Evolutionary conservation across 176 grass and related monocot genomes (phyloP).

Genomic region (Canna indica): DNA sequence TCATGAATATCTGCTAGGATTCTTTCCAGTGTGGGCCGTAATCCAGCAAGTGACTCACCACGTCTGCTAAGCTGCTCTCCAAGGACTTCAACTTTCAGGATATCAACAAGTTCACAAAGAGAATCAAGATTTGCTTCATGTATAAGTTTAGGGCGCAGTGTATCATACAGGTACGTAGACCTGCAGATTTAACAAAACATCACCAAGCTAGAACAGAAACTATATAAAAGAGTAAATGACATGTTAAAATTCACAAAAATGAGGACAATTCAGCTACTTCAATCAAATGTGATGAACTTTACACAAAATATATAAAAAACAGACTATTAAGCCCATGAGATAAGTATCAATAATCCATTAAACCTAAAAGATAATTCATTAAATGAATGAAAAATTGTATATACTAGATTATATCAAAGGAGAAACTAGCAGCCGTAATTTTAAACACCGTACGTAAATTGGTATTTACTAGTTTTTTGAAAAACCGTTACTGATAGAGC

Average conservation of each 20-base stretch:
- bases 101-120: conserved; percentile 88
- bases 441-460: no score
- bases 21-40: conserved; percentile 74
- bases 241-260: neutral
- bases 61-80: conserved; percentile 69
- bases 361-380: no score
- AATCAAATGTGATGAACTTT: neutral
- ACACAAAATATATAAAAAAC: neutral
- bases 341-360: neutral
- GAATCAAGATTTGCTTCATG: conserved; percentile 88
- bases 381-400: no score
- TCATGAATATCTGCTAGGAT: conserved; percentile 95
- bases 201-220: neutral
- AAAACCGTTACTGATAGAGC: no score
- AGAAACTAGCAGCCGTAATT: no score
- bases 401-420: no score
- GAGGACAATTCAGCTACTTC: neutral
- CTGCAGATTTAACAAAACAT: conserved; percentile 27
- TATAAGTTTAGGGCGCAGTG: conserved; percentile 84
- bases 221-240: neutral
- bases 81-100: conserved; percentile 90
- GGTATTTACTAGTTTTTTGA: no score
- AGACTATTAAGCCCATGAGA: neutral
- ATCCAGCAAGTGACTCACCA: conserved; percentile 61
- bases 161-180: conserved; percentile 93